Percentiles rank a stretch among this genome's conserved stretches.
Evolutionary conservation across 1,284 basidiomycete genomes (phyloP).

Genomic region (Puccinia coronata): DNA sequence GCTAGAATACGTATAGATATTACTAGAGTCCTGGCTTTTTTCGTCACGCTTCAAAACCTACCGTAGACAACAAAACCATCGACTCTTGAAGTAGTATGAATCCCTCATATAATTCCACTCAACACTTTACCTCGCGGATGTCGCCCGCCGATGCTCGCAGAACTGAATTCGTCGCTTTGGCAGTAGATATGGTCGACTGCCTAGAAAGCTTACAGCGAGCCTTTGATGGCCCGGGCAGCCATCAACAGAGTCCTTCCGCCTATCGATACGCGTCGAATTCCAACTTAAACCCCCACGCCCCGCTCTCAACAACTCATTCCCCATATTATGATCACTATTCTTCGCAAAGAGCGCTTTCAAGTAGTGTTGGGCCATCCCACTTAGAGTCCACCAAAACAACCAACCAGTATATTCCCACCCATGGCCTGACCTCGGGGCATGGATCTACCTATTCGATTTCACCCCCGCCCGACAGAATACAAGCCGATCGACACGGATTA

Average conservation of each 20-base stretch:
- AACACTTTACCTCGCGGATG: conserved; percentile 20
- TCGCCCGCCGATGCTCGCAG: conserved; percentile 21
- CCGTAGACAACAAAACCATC: not conserved
- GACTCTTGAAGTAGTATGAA: not conserved
- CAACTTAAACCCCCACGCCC: not conserved
- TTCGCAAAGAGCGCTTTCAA: conserved; percentile 4
- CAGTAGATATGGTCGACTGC: conserved; percentile 17
- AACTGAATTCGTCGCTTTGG: conserved; percentile 16
- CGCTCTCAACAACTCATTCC: not conserved
- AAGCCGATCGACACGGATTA: not conserved
- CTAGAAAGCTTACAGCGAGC: conserved; percentile 16
- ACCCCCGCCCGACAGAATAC: not conserved
- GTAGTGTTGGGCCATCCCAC: not conserved
- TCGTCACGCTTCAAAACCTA: not conserved
- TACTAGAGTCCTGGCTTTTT: not conserved
- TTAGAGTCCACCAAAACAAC: not conserved
- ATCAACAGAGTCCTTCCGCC: conserved; percentile 7
- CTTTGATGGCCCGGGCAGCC: not conserved
- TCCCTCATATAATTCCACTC: conserved; percentile 28
- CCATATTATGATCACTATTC: conserved; percentile 6
- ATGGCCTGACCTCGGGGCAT: not conserved
- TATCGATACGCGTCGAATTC: not conserved
- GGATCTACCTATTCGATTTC: not conserved
- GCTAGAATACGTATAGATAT: too few species aligned
- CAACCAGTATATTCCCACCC: not conserved